A percentile compares a stretch with the other conserved stretches of the same genome.
phyloP scores from a whole-genome alignment of 2,329 filamentous ascomycete genomes.

The Neoscytalidium dimidiatum region DNA sequence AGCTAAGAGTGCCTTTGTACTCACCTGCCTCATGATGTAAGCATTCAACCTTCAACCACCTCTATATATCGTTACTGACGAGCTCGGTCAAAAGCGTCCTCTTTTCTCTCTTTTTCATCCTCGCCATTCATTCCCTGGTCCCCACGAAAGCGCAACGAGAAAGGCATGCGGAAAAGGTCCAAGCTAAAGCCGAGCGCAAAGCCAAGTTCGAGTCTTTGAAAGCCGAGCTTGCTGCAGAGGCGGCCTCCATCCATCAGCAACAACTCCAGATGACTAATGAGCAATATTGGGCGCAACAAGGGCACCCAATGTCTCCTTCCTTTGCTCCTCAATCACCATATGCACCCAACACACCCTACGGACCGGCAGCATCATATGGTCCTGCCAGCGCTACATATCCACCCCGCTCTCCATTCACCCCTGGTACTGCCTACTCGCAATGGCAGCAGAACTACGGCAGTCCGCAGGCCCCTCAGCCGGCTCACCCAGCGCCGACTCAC shows the following conservation, averaged over 20 bases:
- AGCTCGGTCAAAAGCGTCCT: constrained; percentile 49
- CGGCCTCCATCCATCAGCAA: not conserved
- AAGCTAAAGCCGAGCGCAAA: constrained; percentile 22
- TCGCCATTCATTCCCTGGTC: constrained; percentile 59
- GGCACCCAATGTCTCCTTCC: not conserved
- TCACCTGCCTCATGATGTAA: constrained; percentile 69
- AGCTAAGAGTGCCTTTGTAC: constrained; percentile 67
- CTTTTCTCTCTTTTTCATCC: constrained; percentile 60
- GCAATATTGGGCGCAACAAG: constrained; percentile 18
- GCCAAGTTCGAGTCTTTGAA: constrained; percentile 36
- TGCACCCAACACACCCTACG: not conserved
- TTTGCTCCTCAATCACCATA: constrained; percentile 5
- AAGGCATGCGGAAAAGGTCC: constrained; percentile 27
- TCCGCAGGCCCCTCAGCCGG: not conserved
- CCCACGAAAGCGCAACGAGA: constrained; percentile 39
- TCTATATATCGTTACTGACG: constrained; percentile 14
- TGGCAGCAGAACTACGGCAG: constrained; percentile 40
- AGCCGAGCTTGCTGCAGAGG: constrained; percentile 33
- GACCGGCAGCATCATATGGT: not conserved
- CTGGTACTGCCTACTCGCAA: constrained; percentile 38
- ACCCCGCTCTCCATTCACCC: constrained; percentile 27
- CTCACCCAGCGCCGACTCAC: not conserved
- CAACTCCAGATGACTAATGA: constrained; percentile 9
- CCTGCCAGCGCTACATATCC: not conserved
- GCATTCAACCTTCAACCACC: constrained; percentile 33